Evolutionary conservation across 208 protist genomes (phyloP), one percentile per base, ranked within the genome.

Genomic region (Acanthamoeba royreba): DNA sequence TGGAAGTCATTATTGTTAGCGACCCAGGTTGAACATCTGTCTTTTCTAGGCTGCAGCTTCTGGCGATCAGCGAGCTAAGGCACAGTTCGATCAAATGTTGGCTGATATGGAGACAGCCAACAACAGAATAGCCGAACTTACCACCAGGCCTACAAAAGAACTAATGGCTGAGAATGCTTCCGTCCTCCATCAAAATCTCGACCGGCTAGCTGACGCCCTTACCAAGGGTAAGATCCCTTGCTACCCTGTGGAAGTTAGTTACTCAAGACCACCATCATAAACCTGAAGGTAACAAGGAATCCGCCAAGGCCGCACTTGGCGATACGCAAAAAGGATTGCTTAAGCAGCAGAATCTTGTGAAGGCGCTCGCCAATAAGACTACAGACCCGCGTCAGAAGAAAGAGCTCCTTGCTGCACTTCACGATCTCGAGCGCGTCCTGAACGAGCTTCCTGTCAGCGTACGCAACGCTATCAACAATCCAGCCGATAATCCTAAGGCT

Each of bases 41-140:
- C 19, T 9, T 19, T 25, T 55, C 13, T 19, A 55, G 40, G 74
- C 74, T n/a, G 81, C 81, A 15, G 35, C 40, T 9, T 42, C 47
- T 9, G 81, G 81, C 15, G 81, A 89, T 43, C 28, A 45, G 40
- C 47, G 47, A 5, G 81, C 81, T 28, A 33, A 89, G 53, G 45
- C 81, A 7, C 28, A 89, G 81, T 43, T 89, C 25, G 81, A 89
- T 17, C 81, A 89, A 38, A 33, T 89, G 81, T 15, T 89, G 22
- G 28, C 46, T 25, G 81, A 89, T 28, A 43, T 43, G 31, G 81
- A 53, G 25, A 47, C 17, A 22, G 45, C 45, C 53, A 89, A 89
- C 53, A 89, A 89, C 81, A 25, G 74, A 25, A 89, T 89, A n/a
- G 81, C 81, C 8, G 81, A 89, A 28, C 53, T 89, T 9, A 66